These are phyloP conservation scores for Henckelia pumila DNA, from an alignment of 257 asterid species.

Conservation along the genomic window DNA sequence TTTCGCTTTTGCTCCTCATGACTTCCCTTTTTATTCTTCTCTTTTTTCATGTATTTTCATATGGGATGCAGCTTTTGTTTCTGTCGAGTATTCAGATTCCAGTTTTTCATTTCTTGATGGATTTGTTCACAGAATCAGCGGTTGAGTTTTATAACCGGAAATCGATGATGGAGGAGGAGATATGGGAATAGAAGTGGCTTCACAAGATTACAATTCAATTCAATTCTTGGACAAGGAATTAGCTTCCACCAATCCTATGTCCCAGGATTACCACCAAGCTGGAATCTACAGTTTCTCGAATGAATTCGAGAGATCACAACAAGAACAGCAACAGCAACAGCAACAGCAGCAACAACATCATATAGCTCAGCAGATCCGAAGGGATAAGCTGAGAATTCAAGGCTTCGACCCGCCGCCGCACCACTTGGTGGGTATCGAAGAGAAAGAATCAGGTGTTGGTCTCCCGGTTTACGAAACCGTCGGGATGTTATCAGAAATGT, in stretches of 20 bases:
- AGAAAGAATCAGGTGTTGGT: slow-evolving; percentile 44
- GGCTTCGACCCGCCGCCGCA: slow-evolving; percentile 71
- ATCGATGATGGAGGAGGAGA: slow-evolving; percentile 38
- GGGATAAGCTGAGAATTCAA: slow-evolving; percentile 69
- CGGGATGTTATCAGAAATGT: slow-evolving; percentile 93
- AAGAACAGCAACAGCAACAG: slow-evolving; percentile 49
- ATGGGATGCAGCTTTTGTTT: neutral
- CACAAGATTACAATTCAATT: slow-evolving; percentile 30
- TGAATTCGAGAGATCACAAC: slow-evolving; percentile 84
- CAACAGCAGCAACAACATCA: slow-evolving; percentile 34
- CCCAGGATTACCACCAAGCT: slow-evolving; percentile 88
- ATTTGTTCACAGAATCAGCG: neutral
- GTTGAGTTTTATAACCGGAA: neutral
- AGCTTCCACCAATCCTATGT: slow-evolving; percentile 53
- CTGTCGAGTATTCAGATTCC: neutral
- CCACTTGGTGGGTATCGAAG: slow-evolving; percentile 43
- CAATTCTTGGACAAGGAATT: slow-evolving; percentile 28
- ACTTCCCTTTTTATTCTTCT: neutral
- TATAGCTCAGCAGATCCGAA: slow-evolving; percentile 83
- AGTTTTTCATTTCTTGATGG: slow-evolving; percentile 15
- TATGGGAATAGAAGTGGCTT: slow-evolving; percentile 47
- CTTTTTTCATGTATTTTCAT: neutral
- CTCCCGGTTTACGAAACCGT: slow-evolving; percentile 74
- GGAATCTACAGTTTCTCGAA: slow-evolving; percentile 75
- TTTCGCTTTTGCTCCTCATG: neutral